Percentiles rank a stretch among this genome's conserved stretches.
These are phyloP conservation scores for Yarrowia divulgata DNA, from an alignment of 805 yeast genomes.

Conservation along the genomic window DNA sequence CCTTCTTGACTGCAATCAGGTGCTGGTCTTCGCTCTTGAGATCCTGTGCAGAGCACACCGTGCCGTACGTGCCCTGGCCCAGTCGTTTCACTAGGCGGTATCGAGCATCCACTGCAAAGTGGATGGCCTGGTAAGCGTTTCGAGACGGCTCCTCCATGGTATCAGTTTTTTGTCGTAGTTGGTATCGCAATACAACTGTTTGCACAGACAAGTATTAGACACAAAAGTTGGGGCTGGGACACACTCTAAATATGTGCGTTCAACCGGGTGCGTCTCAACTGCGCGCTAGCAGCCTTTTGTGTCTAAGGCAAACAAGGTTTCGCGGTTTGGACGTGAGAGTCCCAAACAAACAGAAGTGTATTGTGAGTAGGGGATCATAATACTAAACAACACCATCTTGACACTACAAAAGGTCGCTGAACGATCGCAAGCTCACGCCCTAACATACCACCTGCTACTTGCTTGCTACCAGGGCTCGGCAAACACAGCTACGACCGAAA, in stretches of 20 bases:
- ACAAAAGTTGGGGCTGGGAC: conserved; percentile 14
- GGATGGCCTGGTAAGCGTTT: conserved; percentile 31
- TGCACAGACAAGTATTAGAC: background rate
- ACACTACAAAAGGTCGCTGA: conserved; percentile 9
- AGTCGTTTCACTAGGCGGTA: conserved; percentile 48
- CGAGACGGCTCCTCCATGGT: conserved; percentile 32
- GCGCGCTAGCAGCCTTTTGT: conserved; percentile 1
- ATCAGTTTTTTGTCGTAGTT: conserved; percentile 5
- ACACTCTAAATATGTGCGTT: background rate
- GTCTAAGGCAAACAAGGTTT: conserved; percentile 6
- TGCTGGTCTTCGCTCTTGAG: conserved; percentile 31
- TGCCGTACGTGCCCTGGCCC: conserved; percentile 89
- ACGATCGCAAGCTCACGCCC: background rate
- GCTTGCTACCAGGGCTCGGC: conserved; percentile 2
- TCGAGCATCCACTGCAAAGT: conserved; percentile 36
- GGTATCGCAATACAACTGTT: background rate
- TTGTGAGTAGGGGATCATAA: no score
- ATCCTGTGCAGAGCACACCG: conserved; percentile 71
- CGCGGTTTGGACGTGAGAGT: conserved; percentile 14
- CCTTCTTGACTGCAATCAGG: conserved; percentile 78
- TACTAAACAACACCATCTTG: background rate
- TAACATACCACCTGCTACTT: conserved; percentile 3
- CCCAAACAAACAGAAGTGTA: conserved; percentile 6
- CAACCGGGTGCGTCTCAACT: background rate
- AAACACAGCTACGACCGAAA: background rate